Conservation (phyloP, 1,139 yeast species). For the Sugiyamaella sp. region DNA sequence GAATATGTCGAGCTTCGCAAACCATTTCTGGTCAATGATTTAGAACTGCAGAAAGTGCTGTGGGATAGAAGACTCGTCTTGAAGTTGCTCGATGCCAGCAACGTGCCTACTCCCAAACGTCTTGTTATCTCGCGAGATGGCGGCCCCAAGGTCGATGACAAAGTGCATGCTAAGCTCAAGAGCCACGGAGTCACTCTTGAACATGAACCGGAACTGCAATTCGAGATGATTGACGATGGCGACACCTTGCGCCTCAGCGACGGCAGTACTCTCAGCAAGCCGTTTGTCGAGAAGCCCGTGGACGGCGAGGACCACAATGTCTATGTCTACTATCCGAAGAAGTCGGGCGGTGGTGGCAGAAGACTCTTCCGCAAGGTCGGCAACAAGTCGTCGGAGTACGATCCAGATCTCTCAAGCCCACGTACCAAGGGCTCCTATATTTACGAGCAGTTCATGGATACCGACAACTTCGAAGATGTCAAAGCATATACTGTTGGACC, state of each 20-base stretch:
- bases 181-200: conserved; percentile 59
- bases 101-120: conserved; percentile 87
- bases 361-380: conserved; percentile 93
- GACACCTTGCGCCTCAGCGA: conserved; percentile 77
- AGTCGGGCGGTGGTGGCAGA: conserved; percentile 97
- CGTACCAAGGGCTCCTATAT: conserved; percentile 90
- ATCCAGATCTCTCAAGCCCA: conserved; percentile 72
- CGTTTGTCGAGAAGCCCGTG: conserved; percentile 97
- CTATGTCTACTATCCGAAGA: conserved; percentile 83
- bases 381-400: conserved; percentile 95
- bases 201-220: conserved; percentile 62
- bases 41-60: conserved; percentile 84
- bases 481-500: conserved; percentile 98
- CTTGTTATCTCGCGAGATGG: conserved; percentile 94
- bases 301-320: conserved; percentile 99
- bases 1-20: conserved; percentile 85
- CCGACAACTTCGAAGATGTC: conserved; percentile 97
- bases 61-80: conserved; percentile 97
- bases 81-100: conserved; percentile 74
- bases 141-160: conserved; percentile 83
- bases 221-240: conserved; percentile 73
- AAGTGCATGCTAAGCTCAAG: conserved; percentile 57
- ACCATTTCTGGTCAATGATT: conserved; percentile 87
- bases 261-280: conserved; percentile 74
- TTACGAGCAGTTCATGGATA: conserved; percentile 95